phyloP scores from a whole-genome alignment of 768 basidiomycete species.

The Suillus plorans region DNA sequence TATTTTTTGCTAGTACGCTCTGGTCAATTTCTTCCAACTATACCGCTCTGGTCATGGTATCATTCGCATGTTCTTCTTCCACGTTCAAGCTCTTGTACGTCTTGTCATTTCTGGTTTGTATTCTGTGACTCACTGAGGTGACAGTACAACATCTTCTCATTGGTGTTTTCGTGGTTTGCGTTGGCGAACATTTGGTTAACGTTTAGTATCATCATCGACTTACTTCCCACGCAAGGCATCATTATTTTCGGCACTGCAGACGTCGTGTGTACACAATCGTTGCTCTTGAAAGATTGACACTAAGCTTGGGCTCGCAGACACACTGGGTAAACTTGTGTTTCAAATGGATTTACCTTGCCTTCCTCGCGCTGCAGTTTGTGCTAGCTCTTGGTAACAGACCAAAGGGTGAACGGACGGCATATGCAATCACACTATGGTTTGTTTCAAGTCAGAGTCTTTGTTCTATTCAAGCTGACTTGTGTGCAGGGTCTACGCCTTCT shows the following conservation, averaged over 20 bases:
- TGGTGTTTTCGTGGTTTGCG: slow-evolving; percentile 93
- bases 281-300: background rate
- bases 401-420: slow-evolving; percentile 80
- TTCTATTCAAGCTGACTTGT: slow-evolving; percentile 9
- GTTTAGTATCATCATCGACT: slow-evolving; percentile 93
- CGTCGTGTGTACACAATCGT: slow-evolving; percentile 51
- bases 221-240: slow-evolving; percentile 57
- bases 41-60: slow-evolving; percentile 87
- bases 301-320: slow-evolving; percentile 48
- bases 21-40: slow-evolving; percentile 90
- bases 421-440: slow-evolving; percentile 70
- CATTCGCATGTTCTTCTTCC: slow-evolving; percentile 95
- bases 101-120: slow-evolving; percentile 1
- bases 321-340: slow-evolving; percentile 83
- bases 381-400: slow-evolving; percentile 80
- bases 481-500: slow-evolving; percentile 78
- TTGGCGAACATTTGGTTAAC: slow-evolving; percentile 92
- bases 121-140: slow-evolving; percentile 4
- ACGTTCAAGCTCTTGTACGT: slow-evolving; percentile 85
- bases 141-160: slow-evolving; percentile 83
- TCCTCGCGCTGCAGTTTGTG: slow-evolving; percentile 81
- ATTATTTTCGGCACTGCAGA: slow-evolving; percentile 69
- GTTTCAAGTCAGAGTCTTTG: background rate
- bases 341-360: slow-evolving; percentile 85
- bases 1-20: slow-evolving; percentile 60